Evolutionary conservation across 225 moss, liverwort and hornwort species (phyloP).

Genomic region (Asterella californica): DNA sequence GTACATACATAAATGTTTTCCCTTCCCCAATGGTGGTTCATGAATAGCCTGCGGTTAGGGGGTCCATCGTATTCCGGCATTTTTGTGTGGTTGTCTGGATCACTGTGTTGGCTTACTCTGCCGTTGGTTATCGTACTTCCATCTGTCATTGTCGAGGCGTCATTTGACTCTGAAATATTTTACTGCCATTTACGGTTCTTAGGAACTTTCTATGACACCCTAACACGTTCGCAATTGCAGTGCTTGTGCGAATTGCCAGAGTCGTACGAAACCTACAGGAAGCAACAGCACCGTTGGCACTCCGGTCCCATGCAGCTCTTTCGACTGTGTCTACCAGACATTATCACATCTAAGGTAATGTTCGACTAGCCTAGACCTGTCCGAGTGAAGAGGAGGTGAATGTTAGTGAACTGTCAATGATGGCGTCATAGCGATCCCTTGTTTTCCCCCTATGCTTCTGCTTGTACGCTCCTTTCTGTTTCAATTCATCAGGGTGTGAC

Average conservation of each 20-base stretch:
- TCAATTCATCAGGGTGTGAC: background rate
- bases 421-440: background rate
- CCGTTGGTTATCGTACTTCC: too few relatives aligned
- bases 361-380: background rate
- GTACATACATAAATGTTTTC: slow-evolving; percentile 14
- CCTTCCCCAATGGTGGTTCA: background rate
- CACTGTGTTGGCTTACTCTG: background rate
- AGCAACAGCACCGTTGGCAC: slow-evolving; percentile 59
- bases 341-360: slow-evolving; percentile 43
- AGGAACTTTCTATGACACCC: background rate
- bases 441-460: background rate
- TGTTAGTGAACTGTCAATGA: background rate
- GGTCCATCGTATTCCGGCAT: too few relatives aligned
- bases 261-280: slow-evolving; percentile 54
- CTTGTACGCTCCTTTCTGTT: background rate
- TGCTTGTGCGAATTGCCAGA: slow-evolving; percentile 58
- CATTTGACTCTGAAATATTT: background rate
- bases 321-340: slow-evolving; percentile 49
- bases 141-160: background rate
- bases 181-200: too few relatives aligned
- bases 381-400: background rate
- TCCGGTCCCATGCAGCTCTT: slow-evolving; percentile 61
- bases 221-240: slow-evolving; percentile 22
- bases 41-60: background rate
- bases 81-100: background rate